These are phyloP conservation scores for Ceratocystis lukuohia DNA, from an alignment of 2,329 filamentous ascomycete genomes.

Conservation along the genomic window DNA sequence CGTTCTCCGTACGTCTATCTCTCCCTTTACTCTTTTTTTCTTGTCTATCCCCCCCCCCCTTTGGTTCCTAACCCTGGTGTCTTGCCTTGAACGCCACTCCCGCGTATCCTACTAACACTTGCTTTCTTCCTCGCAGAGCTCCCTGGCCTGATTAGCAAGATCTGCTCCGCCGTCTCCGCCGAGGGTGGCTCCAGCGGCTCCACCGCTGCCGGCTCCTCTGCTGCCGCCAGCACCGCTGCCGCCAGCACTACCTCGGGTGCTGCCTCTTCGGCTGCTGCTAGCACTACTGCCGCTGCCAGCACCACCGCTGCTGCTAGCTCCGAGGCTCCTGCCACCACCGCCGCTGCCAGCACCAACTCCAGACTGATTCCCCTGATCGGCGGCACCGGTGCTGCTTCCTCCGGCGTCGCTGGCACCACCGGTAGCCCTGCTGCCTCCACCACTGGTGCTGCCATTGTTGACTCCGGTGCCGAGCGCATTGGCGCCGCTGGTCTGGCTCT, in stretches of 20 bases:
- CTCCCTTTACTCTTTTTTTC: background rate
- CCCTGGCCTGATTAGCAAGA: conserved; percentile 22
- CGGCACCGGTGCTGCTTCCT: background rate
- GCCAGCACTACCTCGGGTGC: conserved; percentile 14
- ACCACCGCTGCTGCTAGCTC: background rate
- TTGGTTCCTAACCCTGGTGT: too few relatives aligned
- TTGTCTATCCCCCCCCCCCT: too few relatives aligned
- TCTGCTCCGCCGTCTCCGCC: conserved; percentile 22
- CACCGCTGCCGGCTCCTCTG: conserved; percentile 17
- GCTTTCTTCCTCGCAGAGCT: conserved; percentile 20
- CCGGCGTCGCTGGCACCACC: conserved; percentile 10
- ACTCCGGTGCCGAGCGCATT: conserved; percentile 23
- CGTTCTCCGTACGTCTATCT: conserved; percentile 26
- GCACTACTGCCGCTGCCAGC: background rate
- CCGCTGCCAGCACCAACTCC: background rate
- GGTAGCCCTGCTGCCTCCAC: conserved; percentile 20
- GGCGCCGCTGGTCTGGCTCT: conserved; percentile 24
- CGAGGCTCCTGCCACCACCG: background rate
- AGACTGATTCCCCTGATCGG: background rate
- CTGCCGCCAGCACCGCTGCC: conserved; percentile 19
- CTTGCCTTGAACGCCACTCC: too few relatives aligned
- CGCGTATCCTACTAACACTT: conserved; percentile 15
- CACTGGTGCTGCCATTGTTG: conserved; percentile 21
- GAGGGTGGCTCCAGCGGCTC: conserved; percentile 19
- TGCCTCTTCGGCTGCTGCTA: background rate